Conservation (phyloP, 305 asterid species). For the Petunia hybrid region DNA sequence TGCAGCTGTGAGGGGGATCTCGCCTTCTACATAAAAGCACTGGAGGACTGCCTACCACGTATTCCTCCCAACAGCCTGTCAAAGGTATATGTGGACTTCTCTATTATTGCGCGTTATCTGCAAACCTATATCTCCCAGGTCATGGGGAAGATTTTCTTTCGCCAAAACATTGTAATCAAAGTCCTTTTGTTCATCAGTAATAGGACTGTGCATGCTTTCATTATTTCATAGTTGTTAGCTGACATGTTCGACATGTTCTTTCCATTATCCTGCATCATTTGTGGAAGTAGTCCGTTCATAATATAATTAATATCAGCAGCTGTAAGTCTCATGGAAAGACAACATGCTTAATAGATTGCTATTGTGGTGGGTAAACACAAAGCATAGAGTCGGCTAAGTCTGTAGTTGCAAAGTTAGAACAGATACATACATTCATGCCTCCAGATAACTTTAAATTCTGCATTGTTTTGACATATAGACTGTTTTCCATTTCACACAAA, state of each 20-base stretch:
- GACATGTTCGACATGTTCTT: not conserved
- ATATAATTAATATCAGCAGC: not conserved
- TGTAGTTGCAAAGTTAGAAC: not conserved
- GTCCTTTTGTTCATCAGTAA: slow-evolving; percentile 2
- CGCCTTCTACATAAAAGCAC: slow-evolving; percentile 62
- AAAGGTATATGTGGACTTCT: slow-evolving; percentile 53
- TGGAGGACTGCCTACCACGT: slow-evolving; percentile 63
- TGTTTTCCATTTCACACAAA: not conserved
- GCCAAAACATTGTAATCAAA: not conserved
- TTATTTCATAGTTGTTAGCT: not conserved
- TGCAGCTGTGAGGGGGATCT: slow-evolving; percentile 77
- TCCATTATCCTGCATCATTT: not conserved
- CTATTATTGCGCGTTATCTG: slow-evolving; percentile 23
- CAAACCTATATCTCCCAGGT: not conserved
- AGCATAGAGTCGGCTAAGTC: not conserved
- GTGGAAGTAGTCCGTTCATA: not conserved
- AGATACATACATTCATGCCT: not conserved
- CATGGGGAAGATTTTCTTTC: not conserved
- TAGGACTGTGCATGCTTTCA: slow-evolving; percentile 25
- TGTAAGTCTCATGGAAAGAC: not conserved
- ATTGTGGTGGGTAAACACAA: not conserved
- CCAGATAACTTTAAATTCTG: not conserved
- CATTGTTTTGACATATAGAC: not conserved
- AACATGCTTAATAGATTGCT: slow-evolving; percentile 21
- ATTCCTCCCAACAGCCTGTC: slow-evolving; percentile 88